Evolutionary conservation across 1,284 basidiomycete species (phyloP).

Genomic region (Cutaneotrichosporon arboriforme): DNA sequence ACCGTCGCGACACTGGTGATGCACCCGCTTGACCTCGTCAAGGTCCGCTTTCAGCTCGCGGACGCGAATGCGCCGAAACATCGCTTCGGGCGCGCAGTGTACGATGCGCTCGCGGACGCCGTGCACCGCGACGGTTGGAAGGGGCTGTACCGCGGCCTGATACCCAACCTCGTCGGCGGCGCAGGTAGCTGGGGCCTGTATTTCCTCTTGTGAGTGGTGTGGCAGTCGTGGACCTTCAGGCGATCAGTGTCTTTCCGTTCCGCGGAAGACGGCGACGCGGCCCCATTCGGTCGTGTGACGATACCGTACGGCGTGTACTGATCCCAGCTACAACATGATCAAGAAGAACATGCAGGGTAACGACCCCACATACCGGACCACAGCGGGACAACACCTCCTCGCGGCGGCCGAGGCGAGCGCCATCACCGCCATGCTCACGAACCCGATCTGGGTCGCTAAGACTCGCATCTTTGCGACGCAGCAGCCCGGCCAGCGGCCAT

Average conservation of each 20-base stretch:
- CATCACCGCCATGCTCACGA: conserved; percentile 88
- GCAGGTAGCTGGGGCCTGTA: conserved; percentile 98
- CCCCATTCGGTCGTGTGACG: not conserved
- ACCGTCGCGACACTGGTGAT: conserved; percentile 89
- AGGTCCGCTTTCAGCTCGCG: conserved; percentile 90
- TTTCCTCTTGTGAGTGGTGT: conserved; percentile 79
- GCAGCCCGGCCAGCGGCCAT: conserved; percentile 60
- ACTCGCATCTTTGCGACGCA: conserved; percentile 92
- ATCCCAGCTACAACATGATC: conserved; percentile 81
- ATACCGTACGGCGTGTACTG: not conserved
- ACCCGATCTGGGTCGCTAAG: conserved; percentile 98
- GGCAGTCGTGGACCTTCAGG: no score
- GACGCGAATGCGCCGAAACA: conserved; percentile 54
- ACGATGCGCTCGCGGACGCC: conserved; percentile 67
- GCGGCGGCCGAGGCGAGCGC: conserved; percentile 94
- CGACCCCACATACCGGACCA: conserved; percentile 52
- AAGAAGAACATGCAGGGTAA: conserved; percentile 60
- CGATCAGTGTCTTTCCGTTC: not conserved
- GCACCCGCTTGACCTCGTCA: conserved; percentile 96
- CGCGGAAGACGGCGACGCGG: not conserved
- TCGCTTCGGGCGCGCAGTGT: conserved; percentile 71
- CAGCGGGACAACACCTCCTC: conserved; percentile 74
- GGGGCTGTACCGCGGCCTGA: conserved; percentile 85
- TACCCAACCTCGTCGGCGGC: conserved; percentile 89
- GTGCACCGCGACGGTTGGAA: conserved; percentile 69